phyloP scores from a whole-genome alignment of 371 early-diverging fungal species.

The Synchytrium microbalum region DNA sequence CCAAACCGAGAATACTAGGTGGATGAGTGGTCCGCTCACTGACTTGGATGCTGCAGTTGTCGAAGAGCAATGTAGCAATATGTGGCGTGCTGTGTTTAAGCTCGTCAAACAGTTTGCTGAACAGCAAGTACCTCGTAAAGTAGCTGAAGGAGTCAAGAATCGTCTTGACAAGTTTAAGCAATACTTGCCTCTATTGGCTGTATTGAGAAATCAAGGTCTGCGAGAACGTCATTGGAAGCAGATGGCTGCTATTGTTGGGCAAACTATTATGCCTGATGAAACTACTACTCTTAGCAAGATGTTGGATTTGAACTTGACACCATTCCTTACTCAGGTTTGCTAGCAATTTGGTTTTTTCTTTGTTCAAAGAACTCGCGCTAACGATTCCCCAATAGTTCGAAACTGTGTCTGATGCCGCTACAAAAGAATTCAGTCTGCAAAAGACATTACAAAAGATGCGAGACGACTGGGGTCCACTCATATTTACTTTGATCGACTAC shows the following conservation, averaged over 20 bases:
- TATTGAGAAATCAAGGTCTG: slow-evolving; percentile 45
- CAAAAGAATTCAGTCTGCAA: slow-evolving; percentile 45
- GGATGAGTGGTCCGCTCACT: slow-evolving; percentile 48
- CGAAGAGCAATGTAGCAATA: slow-evolving; percentile 35
- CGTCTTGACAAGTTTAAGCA: slow-evolving; percentile 45
- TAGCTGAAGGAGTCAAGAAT: slow-evolving; percentile 45
- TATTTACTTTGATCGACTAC: slow-evolving; percentile 41
- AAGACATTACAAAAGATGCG: slow-evolving; percentile 46
- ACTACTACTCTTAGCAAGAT: slow-evolving; percentile 39
- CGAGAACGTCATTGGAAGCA: slow-evolving; percentile 41
- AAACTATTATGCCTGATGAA: slow-evolving; percentile 39
- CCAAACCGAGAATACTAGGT: slow-evolving; percentile 39
- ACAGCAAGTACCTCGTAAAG: slow-evolving; percentile 41
- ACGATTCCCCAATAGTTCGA: slow-evolving; percentile 31
- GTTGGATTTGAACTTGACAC: slow-evolving; percentile 39
- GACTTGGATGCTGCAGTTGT: slow-evolving; percentile 39
- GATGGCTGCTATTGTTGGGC: slow-evolving; percentile 41
- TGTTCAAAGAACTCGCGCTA: neutral
- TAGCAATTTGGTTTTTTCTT: neutral
- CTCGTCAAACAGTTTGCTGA: slow-evolving; percentile 40
- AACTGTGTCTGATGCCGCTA: slow-evolving; percentile 41
- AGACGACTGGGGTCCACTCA: slow-evolving; percentile 43
- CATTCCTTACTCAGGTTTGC: slow-evolving; percentile 16
- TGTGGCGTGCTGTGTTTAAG: slow-evolving; percentile 43
- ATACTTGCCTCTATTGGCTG: slow-evolving; percentile 38